A percentile compares a stretch with the other conserved stretches of the same genome.
phyloP scores from a whole-genome alignment of 2,329 filamentous ascomycete species.

The Cladosporium halotolerans region DNA sequence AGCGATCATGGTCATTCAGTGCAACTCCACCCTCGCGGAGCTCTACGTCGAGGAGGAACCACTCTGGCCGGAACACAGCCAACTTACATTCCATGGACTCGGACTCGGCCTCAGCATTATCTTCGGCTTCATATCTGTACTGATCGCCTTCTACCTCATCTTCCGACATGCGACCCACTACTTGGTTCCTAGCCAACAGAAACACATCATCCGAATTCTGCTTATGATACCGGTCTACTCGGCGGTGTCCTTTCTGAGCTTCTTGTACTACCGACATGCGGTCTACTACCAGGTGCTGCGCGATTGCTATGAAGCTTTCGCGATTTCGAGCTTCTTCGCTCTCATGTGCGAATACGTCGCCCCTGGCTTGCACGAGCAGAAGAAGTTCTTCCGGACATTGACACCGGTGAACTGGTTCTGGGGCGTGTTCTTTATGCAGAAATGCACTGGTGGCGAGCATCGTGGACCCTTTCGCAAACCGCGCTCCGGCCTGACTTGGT shows the following conservation, averaged over 20 bases:
- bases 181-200: constrained; percentile 53
- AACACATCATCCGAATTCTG: constrained; percentile 76
- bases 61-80: constrained; percentile 40
- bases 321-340: constrained; percentile 80
- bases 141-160: constrained; percentile 49
- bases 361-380: constrained; percentile 71
- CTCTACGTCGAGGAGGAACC: constrained; percentile 42
- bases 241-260: constrained; percentile 65
- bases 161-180: constrained; percentile 55
- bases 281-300: constrained; percentile 76
- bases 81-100: constrained; percentile 51
- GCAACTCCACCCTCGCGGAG: constrained; percentile 47
- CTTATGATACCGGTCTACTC: constrained; percentile 83
- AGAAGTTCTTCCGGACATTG: constrained; percentile 69
- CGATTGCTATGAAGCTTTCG: constrained; percentile 85
- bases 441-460: constrained; percentile 61
- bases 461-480: constrained; percentile 66
- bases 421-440: constrained; percentile 65
- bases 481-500: constrained; percentile 77
- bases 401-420: constrained; percentile 66
- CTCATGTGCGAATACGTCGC: constrained; percentile 76
- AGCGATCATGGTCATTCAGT: constrained; percentile 25
- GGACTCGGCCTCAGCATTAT: constrained; percentile 48
- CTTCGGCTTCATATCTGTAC: constrained; percentile 47
- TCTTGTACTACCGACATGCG: constrained; percentile 67